Base-by-base conservation (phyloP, 352 stramenopile genomes). In the Phytophthora constricta region DNA sequence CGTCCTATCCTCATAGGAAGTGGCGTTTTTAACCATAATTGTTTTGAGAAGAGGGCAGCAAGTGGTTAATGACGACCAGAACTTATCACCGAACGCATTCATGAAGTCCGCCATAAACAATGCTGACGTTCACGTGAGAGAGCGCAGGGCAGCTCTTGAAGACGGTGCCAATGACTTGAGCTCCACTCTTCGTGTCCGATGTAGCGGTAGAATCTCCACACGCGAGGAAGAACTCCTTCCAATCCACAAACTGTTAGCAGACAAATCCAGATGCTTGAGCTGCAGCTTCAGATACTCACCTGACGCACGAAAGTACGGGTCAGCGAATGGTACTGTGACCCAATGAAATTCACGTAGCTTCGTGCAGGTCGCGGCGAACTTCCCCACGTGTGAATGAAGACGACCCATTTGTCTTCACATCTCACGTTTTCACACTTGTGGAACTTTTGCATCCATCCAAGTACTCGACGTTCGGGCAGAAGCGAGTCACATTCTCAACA, bases 401-500 rank as follows among this genome's bases (percentile, higher is more conserved):
- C 11, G 5, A 37, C 31, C 31, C 31, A 13, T 11, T 11, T 37
- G 5, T 37, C 31, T 37, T 37, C 31, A 37, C 31, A 37, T 11
- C 31, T 5, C 31, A 37, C 31, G 11, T 11, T 37, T 37, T 11
- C 31, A 37, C 11, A 37, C 31, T 11, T 11, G 11, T 11, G 31
- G 11, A 37, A 37, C n/a, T n/a, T n/a, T n/a, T n/a, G n/a, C 52
- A 42, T 13, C 51, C 65, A 47, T 77, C 60, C 48, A 74, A 47
- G 17, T 60, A 59, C 53, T 74, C 65, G 4, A 74, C 45, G 5
- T 63, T 46, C 5, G 65, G 70, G 34, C 70, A 74, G 10, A 53
- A 71, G n/a, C 61, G 14, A 1, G 59, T 50, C 43, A 74, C 60
- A 9, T 49, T 25, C 0, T 72, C 61, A 3, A 77, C 8, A 27